Conservation (phyloP, 345 rosid species). For the Turritis glabra region DNA sequence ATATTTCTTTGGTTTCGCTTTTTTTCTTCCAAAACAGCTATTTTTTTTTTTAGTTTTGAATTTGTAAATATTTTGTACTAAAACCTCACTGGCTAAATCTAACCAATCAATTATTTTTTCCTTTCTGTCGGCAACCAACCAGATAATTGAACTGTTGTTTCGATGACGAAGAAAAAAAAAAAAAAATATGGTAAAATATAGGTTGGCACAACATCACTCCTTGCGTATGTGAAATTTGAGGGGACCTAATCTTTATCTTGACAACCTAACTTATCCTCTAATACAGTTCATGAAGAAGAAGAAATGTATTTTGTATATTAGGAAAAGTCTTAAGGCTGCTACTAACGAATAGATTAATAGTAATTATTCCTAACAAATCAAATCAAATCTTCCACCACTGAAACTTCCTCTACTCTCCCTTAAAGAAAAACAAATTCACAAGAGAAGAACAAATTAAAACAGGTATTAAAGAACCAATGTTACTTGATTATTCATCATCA, state of each 20-base stretch:
- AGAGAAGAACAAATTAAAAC: constrained; percentile 11
- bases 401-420: constrained; percentile 19
- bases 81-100: not conserved
- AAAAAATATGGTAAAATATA: not conserved
- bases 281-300: not conserved
- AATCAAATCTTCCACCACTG: constrained; percentile 36
- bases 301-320: not conserved
- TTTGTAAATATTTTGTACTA: too few species aligned
- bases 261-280: constrained; percentile 10
- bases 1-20: too few species aligned
- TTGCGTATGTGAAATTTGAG: not conserved
- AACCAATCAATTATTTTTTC: not conserved
- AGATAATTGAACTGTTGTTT: not conserved
- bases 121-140: not conserved
- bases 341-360: constrained; percentile 16
- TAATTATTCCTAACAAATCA: constrained; percentile 24
- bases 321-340: constrained; percentile 14
- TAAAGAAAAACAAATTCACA: constrained; percentile 11
- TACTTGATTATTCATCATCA: constrained; percentile 18
- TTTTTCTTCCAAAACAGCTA: not conserved
- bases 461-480: constrained; percentile 5
- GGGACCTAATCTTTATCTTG: not conserved
- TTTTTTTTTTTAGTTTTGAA: not conserved
- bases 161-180: not conserved
- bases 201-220: not conserved